Percentiles rank a stretch among this genome's conserved stretches.
These are phyloP conservation scores for Rhodotorula sp. DNA, from an alignment of 1,284 basidiomycete species.

Conservation along the genomic window DNA sequence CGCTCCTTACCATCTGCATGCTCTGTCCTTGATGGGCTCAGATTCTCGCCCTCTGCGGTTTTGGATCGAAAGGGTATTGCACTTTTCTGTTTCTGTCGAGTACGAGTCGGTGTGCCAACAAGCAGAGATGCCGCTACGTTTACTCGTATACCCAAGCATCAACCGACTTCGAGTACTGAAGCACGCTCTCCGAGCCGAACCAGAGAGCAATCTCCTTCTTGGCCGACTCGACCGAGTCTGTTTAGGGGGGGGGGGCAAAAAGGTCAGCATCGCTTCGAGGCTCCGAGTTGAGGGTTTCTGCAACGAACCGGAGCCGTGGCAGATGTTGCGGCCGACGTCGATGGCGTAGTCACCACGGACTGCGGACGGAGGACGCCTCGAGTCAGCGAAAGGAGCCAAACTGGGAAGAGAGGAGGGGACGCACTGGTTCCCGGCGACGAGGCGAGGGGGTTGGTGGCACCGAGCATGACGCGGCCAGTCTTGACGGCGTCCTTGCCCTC, in stretches of 20 bases:
- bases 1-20: too few relatives aligned
- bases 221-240: slow-evolving; percentile 52
- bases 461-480: slow-evolving; percentile 67
- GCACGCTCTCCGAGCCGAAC: slow-evolving; percentile 46
- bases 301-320: slow-evolving; percentile 62
- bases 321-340: slow-evolving; percentile 81
- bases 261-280: background rate
- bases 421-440: slow-evolving; percentile 69
- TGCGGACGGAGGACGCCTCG: background rate
- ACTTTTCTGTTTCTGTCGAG: background rate
- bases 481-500: slow-evolving; percentile 87
- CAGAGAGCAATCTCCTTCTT: slow-evolving; percentile 88
- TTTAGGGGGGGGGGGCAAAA: too few relatives aligned
- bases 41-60: background rate
- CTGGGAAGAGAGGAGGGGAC: slow-evolving; percentile 30
- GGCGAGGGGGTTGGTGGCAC: slow-evolving; percentile 92
- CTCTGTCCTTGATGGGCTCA: too few relatives aligned
- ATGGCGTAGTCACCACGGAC: slow-evolving; percentile 89
- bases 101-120: background rate
- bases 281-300: background rate
- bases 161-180: background rate
- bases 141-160: slow-evolving; percentile 3
- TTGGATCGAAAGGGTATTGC: background rate
- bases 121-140: background rate
- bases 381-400: slow-evolving; percentile 3